These are phyloP conservation scores for Westerdykella sp. DNA, from an alignment of 2,329 filamentous ascomycete genomes.

Conservation along the genomic window DNA sequence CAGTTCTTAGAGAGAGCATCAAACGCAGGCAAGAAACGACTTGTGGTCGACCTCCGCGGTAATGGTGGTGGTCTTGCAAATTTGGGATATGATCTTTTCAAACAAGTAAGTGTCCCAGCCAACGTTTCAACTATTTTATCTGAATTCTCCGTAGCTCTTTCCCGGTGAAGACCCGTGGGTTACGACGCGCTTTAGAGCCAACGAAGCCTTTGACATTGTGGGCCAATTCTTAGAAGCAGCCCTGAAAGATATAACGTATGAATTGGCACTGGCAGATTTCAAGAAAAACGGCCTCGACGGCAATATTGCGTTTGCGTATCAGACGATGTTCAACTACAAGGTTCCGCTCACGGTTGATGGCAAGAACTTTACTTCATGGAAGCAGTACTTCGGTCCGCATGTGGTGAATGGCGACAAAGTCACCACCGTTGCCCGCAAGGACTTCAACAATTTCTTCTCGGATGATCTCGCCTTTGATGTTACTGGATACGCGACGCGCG, in stretches of 20 bases:
- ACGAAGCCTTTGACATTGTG: constrained; percentile 22
- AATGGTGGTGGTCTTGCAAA: constrained; percentile 50
- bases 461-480: constrained; percentile 10
- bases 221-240: constrained; percentile 9
- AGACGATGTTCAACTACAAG: constrained; percentile 20
- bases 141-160: constrained; percentile 36
- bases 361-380: constrained; percentile 27
- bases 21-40: constrained; percentile 45
- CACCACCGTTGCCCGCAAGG: constrained; percentile 15
- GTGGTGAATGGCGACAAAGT: constrained; percentile 20
- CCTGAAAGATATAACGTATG: constrained; percentile 9
- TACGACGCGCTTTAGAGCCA: constrained; percentile 40
- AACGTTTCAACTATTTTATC: background rate
- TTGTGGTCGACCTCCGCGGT: constrained; percentile 55
- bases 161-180: constrained; percentile 38
- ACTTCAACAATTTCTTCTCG: constrained; percentile 15
- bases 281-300: constrained; percentile 3
- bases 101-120: constrained; percentile 23
- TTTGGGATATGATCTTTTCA: constrained; percentile 39
- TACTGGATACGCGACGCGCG: constrained; percentile 14
- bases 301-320: constrained; percentile 2
- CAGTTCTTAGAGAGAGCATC: constrained; percentile 42
- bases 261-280: constrained; percentile 10
- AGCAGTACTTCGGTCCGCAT: constrained; percentile 26
- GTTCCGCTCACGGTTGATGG: constrained; percentile 12